A percentile compares a stretch with the other conserved stretches of the same genome.
Evolutionary conservation across 2,329 filamentous ascomycete species (phyloP).

Genomic region (Paraphaeosphaeria minitans): DNA sequence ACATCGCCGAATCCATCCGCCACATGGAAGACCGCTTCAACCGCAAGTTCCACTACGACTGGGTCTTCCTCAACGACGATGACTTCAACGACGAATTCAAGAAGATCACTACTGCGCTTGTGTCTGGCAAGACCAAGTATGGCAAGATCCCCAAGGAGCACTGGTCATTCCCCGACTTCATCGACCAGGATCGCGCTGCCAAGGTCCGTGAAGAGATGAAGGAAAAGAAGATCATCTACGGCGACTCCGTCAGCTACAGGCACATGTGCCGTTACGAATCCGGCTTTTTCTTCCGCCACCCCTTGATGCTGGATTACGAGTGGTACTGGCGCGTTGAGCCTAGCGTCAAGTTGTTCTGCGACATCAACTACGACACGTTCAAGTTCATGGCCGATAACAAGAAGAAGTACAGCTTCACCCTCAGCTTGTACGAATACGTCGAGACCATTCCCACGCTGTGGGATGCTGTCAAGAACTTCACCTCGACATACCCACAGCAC

Average conservation of each 20-base stretch:
- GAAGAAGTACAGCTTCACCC: constrained; percentile 97
- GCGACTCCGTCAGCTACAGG: constrained; percentile 93
- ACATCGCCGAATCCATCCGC: constrained; percentile 93
- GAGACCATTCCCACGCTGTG: constrained; percentile 96
- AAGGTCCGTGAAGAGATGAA: constrained; percentile 94
- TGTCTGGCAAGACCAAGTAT: constrained; percentile 92
- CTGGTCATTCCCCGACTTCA: constrained; percentile 96
- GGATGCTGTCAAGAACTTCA: constrained; percentile 95
- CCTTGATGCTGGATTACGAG: constrained; percentile 92
- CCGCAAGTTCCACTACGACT: constrained; percentile 94
- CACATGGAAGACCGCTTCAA: constrained; percentile 99
- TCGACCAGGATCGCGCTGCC: constrained; percentile 90
- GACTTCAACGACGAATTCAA: constrained; percentile 94
- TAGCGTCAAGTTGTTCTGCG: constrained; percentile 94
- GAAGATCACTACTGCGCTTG: constrained; percentile 82
- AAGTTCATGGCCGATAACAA: constrained; percentile 93
- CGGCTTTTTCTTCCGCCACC: constrained; percentile 98
- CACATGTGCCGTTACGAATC: constrained; percentile 99
- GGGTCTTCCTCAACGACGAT: constrained; percentile 98
- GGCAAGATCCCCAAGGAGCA: constrained; percentile 88
- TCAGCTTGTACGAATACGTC: constrained; percentile 94
- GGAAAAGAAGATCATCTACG: constrained; percentile 95
- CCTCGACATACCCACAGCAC: constrained; percentile 86
- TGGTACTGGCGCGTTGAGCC: constrained; percentile 99
- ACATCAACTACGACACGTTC: constrained; percentile 95